Percentiles rank a stretch among this genome's conserved stretches.
Conservation (phyloP, 495 filamentous ascomycete species). For the Cercophora samala region DNA sequence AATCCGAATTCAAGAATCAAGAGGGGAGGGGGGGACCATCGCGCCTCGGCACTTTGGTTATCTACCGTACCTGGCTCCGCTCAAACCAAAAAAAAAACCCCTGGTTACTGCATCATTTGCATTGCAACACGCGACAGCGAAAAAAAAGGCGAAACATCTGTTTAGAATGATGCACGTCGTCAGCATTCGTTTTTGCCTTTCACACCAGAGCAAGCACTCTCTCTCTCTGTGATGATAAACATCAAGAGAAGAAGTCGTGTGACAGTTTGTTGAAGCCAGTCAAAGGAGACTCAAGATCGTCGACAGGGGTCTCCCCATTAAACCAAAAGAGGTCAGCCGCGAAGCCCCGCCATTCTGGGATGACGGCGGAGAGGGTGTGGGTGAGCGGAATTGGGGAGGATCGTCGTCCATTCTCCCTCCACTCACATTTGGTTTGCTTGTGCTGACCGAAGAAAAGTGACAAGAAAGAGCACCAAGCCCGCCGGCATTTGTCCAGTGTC, state of each 20-base stretch:
- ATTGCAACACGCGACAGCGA: neutral
- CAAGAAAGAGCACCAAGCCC: neutral
- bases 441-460: neutral
- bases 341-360: conserved; percentile 2
- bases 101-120: neutral
- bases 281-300: neutral
- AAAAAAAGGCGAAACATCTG: neutral
- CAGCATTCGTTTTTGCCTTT: neutral
- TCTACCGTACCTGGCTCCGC: neutral
- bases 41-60: neutral
- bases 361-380: neutral
- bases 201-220: neutral
- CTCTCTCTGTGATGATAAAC: neutral
- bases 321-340: neutral
- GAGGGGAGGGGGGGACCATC: neutral
- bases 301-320: neutral
- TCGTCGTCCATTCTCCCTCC: neutral
- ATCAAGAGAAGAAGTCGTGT: neutral
- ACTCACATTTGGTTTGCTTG: neutral
- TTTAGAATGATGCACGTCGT: neutral
- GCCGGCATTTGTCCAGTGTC: neutral
- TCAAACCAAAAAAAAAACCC: neutral
- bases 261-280: neutral
- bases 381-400: neutral
- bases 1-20: neutral